Evolutionary conservation across 441 rosid species (phyloP).

Genomic region (Iberis amara): DNA sequence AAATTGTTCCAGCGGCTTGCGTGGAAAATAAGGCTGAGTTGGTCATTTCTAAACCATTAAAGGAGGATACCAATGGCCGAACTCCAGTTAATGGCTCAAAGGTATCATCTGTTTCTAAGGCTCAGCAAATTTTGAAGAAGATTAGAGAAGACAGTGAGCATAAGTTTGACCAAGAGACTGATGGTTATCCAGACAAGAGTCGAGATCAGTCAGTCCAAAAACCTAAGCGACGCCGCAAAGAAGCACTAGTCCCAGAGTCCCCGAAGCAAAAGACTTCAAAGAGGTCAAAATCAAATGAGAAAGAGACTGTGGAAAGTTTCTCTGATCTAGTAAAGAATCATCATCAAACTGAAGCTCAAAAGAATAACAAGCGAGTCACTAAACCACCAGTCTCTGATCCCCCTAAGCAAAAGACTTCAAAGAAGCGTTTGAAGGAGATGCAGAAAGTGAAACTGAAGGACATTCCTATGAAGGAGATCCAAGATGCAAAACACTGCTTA

Average conservation of each 20-base stretch:
- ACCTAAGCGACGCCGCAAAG: slow-evolving; percentile 16
- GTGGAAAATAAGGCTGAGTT: slow-evolving; percentile 5
- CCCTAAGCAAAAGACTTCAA: slow-evolving; percentile 24
- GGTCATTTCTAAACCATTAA: neutral
- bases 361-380: slow-evolving; percentile 17
- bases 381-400: slow-evolving; percentile 22
- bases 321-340: slow-evolving; percentile 18
- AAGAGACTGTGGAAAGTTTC: slow-evolving; percentile 16
- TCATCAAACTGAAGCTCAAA: slow-evolving; percentile 18
- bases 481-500: slow-evolving; percentile 1
- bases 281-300: slow-evolving; percentile 27
- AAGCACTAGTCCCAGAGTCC: slow-evolving; percentile 16
- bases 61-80: slow-evolving; percentile 12
- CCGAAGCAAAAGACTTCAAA: slow-evolving; percentile 26
- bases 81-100: slow-evolving; percentile 17
- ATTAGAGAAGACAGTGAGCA: slow-evolving; percentile 21
- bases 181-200: slow-evolving; percentile 9
- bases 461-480: slow-evolving; percentile 5
- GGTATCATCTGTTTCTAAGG: slow-evolving; percentile 16
- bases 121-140: slow-evolving; percentile 18
- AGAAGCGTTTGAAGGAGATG: slow-evolving; percentile 27
- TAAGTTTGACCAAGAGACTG: slow-evolving; percentile 12
- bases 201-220: slow-evolving; percentile 17
- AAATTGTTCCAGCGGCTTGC: slow-evolving; percentile 14
- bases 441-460: slow-evolving; percentile 5